A percentile compares a stretch with the other conserved stretches of the same genome.
Evolutionary conservation across 495 filamentous ascomycete genomes (phyloP).

Genomic region (Chlorociboria aeruginascens): DNA sequence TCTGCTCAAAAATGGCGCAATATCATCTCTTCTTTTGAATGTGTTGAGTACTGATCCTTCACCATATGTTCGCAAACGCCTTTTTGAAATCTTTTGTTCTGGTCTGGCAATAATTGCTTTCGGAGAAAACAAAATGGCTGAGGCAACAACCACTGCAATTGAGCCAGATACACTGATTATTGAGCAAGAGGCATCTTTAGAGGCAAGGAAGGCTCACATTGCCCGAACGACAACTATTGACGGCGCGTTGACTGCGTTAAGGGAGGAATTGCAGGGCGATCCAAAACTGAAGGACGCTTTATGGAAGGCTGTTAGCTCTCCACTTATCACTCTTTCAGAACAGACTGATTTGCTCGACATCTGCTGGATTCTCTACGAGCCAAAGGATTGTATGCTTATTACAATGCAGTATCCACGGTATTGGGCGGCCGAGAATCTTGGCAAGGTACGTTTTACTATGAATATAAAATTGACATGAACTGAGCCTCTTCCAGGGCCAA

Average conservation of each 20-base stretch:
- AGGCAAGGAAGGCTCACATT: constrained; percentile 49
- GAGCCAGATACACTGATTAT: constrained; percentile 60
- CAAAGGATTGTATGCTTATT: constrained; percentile 48
- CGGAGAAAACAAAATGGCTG: constrained; percentile 38
- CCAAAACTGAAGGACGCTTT: constrained; percentile 52
- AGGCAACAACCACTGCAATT: constrained; percentile 15
- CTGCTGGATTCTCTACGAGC: constrained; percentile 60
- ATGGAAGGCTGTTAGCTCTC: constrained; percentile 67
- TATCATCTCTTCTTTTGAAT: constrained; percentile 60
- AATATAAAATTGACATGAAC: background rate
- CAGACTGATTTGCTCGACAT: constrained; percentile 67
- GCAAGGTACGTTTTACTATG: constrained; percentile 33
- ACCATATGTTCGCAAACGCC: constrained; percentile 58
- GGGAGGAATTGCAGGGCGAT: constrained; percentile 53
- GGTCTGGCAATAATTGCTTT: constrained; percentile 73
- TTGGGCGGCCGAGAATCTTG: constrained; percentile 53
- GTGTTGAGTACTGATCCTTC: constrained; percentile 68
- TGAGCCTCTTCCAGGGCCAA: constrained; percentile 18
- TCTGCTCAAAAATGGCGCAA: constrained; percentile 44
- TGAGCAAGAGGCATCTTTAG: constrained; percentile 49
- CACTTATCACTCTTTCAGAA: constrained; percentile 52
- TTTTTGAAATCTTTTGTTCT: constrained; percentile 55
- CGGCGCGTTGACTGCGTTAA: constrained; percentile 65
- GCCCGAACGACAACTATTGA: constrained; percentile 64
- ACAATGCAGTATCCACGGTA: constrained; percentile 56